A percentile compares a stretch with the other conserved stretches of the same genome.
phyloP scores from a whole-genome alignment of 225 moss, liverwort and hornwort species.

The Asterella californica region DNA sequence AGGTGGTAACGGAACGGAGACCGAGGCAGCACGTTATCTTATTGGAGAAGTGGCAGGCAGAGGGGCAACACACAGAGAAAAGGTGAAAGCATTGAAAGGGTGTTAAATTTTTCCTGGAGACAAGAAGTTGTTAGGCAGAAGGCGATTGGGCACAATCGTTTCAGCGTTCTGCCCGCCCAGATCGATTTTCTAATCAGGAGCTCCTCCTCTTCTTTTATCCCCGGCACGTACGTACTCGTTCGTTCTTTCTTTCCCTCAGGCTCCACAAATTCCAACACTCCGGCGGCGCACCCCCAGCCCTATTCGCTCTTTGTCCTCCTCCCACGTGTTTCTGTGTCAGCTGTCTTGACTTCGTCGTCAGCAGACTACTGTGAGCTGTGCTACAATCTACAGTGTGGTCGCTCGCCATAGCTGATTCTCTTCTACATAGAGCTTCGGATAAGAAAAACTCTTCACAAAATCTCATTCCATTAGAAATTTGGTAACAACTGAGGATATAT shows the following conservation, averaged over 20 bases:
- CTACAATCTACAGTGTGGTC: not conserved
- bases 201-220: not conserved
- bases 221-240: not conserved
- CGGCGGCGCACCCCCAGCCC: constrained; percentile 9
- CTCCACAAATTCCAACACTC: constrained; percentile 12
- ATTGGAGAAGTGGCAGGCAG: constrained; percentile 5
- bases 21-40: constrained; percentile 15
- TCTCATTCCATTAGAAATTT: not conserved
- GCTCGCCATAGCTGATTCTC: constrained; percentile 3
- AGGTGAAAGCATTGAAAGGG: constrained; percentile 3
- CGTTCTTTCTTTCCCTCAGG: not conserved
- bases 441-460: not conserved
- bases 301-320: constrained; percentile 3
- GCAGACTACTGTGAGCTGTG: not conserved
- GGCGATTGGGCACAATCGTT: not conserved
- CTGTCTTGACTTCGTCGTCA: not conserved
- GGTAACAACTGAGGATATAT: not conserved
- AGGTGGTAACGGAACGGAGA: constrained; percentile 12
- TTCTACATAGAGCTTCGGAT: not conserved
- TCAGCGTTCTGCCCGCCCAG: constrained; percentile 1
- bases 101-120: constrained; percentile 8
- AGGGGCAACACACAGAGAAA: constrained; percentile 7
- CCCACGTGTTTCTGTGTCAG: not conserved
- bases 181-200: constrained; percentile 3
- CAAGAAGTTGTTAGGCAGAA: not conserved